Base-by-base conservation (phyloP, 139 green algal genomes). In the Volvox reticuliferus region DNA sequence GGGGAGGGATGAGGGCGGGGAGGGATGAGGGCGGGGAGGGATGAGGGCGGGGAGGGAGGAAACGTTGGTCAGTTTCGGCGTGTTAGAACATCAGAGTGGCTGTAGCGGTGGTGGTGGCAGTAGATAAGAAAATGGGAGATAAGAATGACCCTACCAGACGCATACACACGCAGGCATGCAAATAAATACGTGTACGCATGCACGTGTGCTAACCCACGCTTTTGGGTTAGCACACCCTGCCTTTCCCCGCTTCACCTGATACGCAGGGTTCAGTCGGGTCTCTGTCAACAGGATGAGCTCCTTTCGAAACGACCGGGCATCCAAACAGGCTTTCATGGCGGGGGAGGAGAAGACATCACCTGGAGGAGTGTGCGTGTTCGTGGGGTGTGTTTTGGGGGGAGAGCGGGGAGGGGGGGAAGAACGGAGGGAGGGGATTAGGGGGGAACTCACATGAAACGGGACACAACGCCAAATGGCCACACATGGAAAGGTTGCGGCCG, bases 261-360 rank as follows among this genome's bases (percentile, higher is more conserved):
- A 86, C 1, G 81, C 79, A 18, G 92, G 84, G 68, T 91, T 92
- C 30, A 90, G 62, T 2, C 92, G 83, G 0, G 86, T 90, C 69
- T 94, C 92, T 6, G 81, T 88, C 12, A 94, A 80, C 36, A 94
- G 78, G 37, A 94, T 92, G 22, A 94, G 24, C 88, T 94, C 92
- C 50, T 79, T 82, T 0, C 83, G 73, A 68, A 77, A 94, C 2
- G 88, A 83, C 28, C 92, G 83, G 20, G 92, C 88, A 0, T 36
- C 84, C 28, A 92, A 30, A 20, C 88, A 92, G 17, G 88, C 50
- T 24, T 75, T 79, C 28, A 94, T 73, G 0, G 82, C 68, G 5
- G 73, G 82, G 14, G 36, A 77, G 44, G 91, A 44, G 2, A 69
- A 37, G 14, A 94, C 35, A 33, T 94, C 91, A 21, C 87, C 91